Evolutionary conservation across 352 stramenopile genomes (phyloP).

Genomic region (Phytophthora niederhauseri): DNA sequence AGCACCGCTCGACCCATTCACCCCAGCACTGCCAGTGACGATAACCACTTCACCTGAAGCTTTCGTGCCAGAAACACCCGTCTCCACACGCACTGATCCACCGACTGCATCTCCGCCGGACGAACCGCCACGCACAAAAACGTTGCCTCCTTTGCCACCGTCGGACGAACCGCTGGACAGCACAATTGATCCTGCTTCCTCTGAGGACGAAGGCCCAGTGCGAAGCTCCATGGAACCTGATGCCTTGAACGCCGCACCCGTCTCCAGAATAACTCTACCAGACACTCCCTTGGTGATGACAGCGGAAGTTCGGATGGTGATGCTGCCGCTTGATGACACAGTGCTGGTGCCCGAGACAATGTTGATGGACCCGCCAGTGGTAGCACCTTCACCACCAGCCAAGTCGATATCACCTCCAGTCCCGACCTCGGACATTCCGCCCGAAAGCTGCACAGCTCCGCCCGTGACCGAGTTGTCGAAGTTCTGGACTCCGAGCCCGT

Average conservation of each 20-base stretch:
- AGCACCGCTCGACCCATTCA: slow-evolving; percentile 52
- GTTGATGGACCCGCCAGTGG: slow-evolving; percentile 57
- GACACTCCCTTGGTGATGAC: slow-evolving; percentile 26
- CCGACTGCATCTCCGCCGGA: slow-evolving; percentile 43
- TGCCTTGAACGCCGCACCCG: slow-evolving; percentile 23
- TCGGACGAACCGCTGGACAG: slow-evolving; percentile 45
- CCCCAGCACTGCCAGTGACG: slow-evolving; percentile 40
- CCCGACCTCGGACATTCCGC: slow-evolving; percentile 65
- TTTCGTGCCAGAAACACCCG: slow-evolving; percentile 45
- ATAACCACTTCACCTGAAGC: slow-evolving; percentile 55
- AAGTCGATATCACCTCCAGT: slow-evolving; percentile 68
- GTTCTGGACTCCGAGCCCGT: slow-evolving; percentile 66
- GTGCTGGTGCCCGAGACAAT: slow-evolving; percentile 47
- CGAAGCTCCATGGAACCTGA: slow-evolving; percentile 51
- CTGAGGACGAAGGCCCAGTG: slow-evolving; percentile 41
- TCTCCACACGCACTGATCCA: slow-evolving; percentile 51
- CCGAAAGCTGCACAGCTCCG: slow-evolving; percentile 68
- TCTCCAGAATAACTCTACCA: slow-evolving; percentile 41
- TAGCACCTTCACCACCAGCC: slow-evolving; percentile 44
- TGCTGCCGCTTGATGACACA: slow-evolving; percentile 54
- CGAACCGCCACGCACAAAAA: slow-evolving; percentile 42
- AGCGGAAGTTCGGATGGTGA: slow-evolving; percentile 43
- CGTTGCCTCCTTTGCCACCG: slow-evolving; percentile 35
- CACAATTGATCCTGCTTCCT: slow-evolving; percentile 38
- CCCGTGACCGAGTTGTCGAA: slow-evolving; percentile 80